Evolutionary conservation across 306 rosid genomes (phyloP), one percentile per base, ranked within the genome.

Genomic region (Abrus pulchellus): DNA sequence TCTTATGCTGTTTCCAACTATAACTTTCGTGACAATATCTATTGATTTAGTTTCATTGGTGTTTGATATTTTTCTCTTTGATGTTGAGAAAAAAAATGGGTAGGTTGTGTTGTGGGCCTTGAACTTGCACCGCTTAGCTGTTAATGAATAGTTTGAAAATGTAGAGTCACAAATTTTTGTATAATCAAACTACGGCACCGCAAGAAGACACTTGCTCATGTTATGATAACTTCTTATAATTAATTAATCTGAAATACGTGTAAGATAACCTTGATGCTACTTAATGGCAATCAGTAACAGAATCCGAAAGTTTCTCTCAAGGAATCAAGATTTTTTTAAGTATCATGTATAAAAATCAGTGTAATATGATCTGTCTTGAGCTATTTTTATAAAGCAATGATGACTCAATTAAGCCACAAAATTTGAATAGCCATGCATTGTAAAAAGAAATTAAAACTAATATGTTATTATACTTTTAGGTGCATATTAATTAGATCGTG

Each of bases 41-140:
- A 6, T 49, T 71, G 55, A 60, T 33, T 52, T 55, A 55, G 7
- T 47, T 47, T 59, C 11, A 34, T 60, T 3, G 45, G 38, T 63
- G 54, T 80, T 41, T 29, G 11, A 40, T 65, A 41, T 62, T 20
- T 73, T 57, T 12, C 9, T 28, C 2, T 4, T 43, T 34, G n/a
- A 74, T 30, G 5, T 54, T 55, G 53, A 67, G 64, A 67, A 77
- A 7, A 7, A 8, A 29, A 52, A 29, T 34, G 49, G 76, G 64
- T 75, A 67, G 81, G 78, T 60, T 68, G 50, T 59, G 4, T 36
- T 20, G 72, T 47, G 73, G 77, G 57, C 66, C 81, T 57, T 82
- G 49, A 81, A 73, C 4, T 75, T 75, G 57, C 77, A 67, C 57
- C 1, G 40, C 81, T 68, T 48, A 82, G 77, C 59, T 82, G 78